Base-by-base conservation (phyloP, 345 rosid genomes). In the Anastatica hierochuntica region DNA sequence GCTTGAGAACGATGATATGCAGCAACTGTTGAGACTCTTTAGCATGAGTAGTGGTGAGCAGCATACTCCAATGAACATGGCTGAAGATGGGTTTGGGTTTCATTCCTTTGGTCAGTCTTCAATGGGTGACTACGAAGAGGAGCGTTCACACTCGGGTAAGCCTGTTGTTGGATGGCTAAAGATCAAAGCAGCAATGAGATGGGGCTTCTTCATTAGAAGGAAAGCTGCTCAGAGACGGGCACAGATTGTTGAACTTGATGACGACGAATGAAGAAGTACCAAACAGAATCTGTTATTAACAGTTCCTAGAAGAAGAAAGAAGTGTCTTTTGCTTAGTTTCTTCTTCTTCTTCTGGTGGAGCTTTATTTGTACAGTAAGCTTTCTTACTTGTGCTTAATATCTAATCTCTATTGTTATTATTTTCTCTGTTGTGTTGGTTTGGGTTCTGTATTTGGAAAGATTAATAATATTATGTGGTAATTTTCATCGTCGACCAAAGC, bases 151-250 rank as follows among this genome's bases (percentile, higher is more conserved):
- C 19, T 73, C 88, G 21, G 94, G 90, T 43, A 88, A 80, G 60
- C 94, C 98, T 63, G 97, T 92, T 35, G 84, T 83, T 2, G 90
- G 98, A 23, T 92, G 98, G 98, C 72, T 92, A 40, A 92, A 92
- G 84, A 79, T 92, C 74, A 92, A 92, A 76, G 97, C 98, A 5
- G 98, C 97, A 12, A 81, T 92, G 65, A 77, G 97, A 58, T 92
- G 98, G 98, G 98, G 98, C 1, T 79, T 88, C 70, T 92, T 92
- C 60, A 70, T 85, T 23, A 73, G 90, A 68, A 83, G 83, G 72
- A 85, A 81, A 68, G 97, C 95, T 1, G 95, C 98, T 2, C 97
- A 92, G 79, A 78, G 85, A 68, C 78, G 95, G 14, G 97, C 98
- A 0, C 90, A 78, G 58, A 80, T 92, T 33, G 86, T 85, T 12